A percentile compares a stretch with the other conserved stretches of the same genome.
These are phyloP conservation scores for Starmerella sirachaensis DNA, from an alignment of 805 yeast genomes.

Conservation along the genomic window DNA sequence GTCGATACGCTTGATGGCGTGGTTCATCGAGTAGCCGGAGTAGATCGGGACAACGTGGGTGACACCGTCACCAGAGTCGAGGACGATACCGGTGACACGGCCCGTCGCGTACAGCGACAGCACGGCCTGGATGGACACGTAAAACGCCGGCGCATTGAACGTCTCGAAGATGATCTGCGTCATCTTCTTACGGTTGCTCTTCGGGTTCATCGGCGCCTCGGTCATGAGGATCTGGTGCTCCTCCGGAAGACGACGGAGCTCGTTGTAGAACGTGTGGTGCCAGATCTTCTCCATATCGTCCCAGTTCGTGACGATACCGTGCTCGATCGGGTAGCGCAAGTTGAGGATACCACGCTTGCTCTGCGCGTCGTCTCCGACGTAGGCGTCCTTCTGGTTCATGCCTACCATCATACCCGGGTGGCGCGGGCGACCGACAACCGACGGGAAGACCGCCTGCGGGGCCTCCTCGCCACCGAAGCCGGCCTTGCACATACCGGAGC, in stretches of 20 bases:
- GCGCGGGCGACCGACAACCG: slow-evolving; percentile 99
- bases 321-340: slow-evolving; percentile 98
- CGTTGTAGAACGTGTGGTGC: slow-evolving; percentile 99
- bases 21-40: slow-evolving; percentile 98
- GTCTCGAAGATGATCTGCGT: slow-evolving; percentile 98
- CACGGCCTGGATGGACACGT: slow-evolving; percentile 97
- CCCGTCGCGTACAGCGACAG: slow-evolving; percentile 97
- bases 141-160: slow-evolving; percentile 98
- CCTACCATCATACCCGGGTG: slow-evolving; percentile 99
- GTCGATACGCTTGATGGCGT: slow-evolving; percentile 96
- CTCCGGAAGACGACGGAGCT: slow-evolving; percentile 99
- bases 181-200: slow-evolving; percentile 99
- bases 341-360: slow-evolving; percentile 99
- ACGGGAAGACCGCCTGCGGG: slow-evolving; percentile 99
- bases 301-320: slow-evolving; percentile 99
- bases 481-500: slow-evolving; percentile 99
- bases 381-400: slow-evolving; percentile 99
- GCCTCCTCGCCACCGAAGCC: slow-evolving; percentile 99
- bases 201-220: slow-evolving; percentile 99
- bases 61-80: slow-evolving; percentile 99
- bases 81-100: slow-evolving; percentile 99
- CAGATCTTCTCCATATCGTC: slow-evolving; percentile 99
- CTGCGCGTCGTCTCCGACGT: slow-evolving; percentile 99
- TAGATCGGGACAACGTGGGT: slow-evolving; percentile 99
- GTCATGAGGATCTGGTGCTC: slow-evolving; percentile 99